phyloP scores from a whole-genome alignment of 2,329 filamentous ascomycete genomes.

The Teratosphaeria epicoccoides region DNA sequence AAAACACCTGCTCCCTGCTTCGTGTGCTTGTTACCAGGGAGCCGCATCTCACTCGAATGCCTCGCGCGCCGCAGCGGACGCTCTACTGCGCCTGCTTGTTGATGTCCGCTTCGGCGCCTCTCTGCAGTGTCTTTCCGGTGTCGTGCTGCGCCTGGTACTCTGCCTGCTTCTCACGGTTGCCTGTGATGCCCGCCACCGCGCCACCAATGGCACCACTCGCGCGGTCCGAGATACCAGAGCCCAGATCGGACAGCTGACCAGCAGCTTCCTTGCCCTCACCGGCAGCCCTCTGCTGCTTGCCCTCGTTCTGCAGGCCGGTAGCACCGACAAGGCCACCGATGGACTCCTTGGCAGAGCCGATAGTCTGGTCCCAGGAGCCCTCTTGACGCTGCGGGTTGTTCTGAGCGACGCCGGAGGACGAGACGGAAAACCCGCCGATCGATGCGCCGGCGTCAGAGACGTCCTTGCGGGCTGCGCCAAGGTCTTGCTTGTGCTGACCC shows the following conservation, averaged over 20 bases:
- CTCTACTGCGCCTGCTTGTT: conserved; percentile 50
- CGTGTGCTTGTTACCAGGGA: neutral
- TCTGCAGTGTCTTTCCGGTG: conserved; percentile 68
- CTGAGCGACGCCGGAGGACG: conserved; percentile 57
- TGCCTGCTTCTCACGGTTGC: conserved; percentile 54
- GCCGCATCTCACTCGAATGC: neutral
- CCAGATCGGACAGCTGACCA: conserved; percentile 68
- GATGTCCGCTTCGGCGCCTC: conserved; percentile 72
- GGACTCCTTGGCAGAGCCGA: conserved; percentile 76
- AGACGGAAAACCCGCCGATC: conserved; percentile 60
- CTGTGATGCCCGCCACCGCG: conserved; percentile 60
- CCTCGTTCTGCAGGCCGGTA: conserved; percentile 62
- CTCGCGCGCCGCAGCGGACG: neutral
- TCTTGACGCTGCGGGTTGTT: conserved; percentile 62
- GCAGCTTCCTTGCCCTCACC: conserved; percentile 74
- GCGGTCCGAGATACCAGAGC: conserved; percentile 45
- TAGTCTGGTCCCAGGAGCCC: conserved; percentile 77
- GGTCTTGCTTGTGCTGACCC: conserved; percentile 55
- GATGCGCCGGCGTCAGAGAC: conserved; percentile 66
- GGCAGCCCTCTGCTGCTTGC: conserved; percentile 65
- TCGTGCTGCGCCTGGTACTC: conserved; percentile 64
- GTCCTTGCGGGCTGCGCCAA: conserved; percentile 52
- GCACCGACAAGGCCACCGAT: conserved; percentile 65
- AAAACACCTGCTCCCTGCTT: neutral
- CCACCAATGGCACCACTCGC: conserved; percentile 51